phyloP scores from a whole-genome alignment of 2,329 filamentous ascomycete species.

The Claviceps maximensis region DNA sequence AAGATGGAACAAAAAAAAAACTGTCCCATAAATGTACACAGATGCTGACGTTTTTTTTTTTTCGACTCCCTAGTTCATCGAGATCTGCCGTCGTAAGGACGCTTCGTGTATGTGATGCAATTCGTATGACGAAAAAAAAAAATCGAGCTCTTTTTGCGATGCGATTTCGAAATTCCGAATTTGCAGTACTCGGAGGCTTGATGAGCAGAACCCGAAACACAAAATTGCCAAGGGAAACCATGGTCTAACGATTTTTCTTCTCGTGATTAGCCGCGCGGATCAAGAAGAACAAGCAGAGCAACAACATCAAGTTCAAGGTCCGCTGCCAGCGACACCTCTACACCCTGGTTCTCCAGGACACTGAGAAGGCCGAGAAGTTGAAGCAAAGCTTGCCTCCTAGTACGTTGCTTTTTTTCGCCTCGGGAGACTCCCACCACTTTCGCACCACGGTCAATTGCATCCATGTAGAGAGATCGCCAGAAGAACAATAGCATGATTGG shows the following conservation, averaged over 20 bases:
- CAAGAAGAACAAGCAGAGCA: conserved; percentile 87
- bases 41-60: not conserved
- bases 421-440: not conserved
- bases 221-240: not conserved
- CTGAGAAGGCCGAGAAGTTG: conserved; percentile 99
- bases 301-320: conserved; percentile 99
- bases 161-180: not conserved
- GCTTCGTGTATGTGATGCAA: conserved; percentile 75
- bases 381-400: conserved; percentile 97
- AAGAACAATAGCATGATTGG: too few relatives aligned
- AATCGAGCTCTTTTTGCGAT: not conserved
- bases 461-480: not conserved
- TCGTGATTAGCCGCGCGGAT: conserved; percentile 59
- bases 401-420: conserved; percentile 38
- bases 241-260: not conserved
- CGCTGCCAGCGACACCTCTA: conserved; percentile 93
- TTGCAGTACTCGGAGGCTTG: not conserved
- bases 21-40: too few relatives aligned
- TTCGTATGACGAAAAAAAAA: conserved; percentile 1
- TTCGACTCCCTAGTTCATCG: conserved; percentile 66
- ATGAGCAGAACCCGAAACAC: not conserved
- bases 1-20: not conserved
- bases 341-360: conserved; percentile 96
- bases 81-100: conserved; percentile 99
- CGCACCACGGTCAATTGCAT: not conserved